A percentile compares a stretch with the other conserved stretches of the same genome.
These are phyloP conservation scores for Kodamaea laetipori DNA, from an alignment of 805 yeast species.

Conservation along the genomic window DNA sequence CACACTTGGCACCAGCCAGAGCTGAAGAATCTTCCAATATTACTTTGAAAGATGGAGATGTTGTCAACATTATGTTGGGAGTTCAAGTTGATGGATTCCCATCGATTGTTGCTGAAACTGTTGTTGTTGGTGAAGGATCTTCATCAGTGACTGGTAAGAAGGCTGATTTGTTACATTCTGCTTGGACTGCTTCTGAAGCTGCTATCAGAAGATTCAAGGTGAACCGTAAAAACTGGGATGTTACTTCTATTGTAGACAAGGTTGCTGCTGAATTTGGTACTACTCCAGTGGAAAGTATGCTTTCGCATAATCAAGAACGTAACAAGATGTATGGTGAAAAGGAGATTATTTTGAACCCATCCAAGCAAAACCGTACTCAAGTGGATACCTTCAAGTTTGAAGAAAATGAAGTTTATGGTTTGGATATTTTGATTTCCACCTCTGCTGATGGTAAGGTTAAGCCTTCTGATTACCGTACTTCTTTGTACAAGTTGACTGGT, in stretches of 20 bases:
- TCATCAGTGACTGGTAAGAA: slow-evolving; percentile 52
- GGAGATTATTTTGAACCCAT: slow-evolving; percentile 75
- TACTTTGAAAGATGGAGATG: slow-evolving; percentile 64
- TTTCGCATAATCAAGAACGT: slow-evolving; percentile 68
- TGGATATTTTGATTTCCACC: slow-evolving; percentile 68
- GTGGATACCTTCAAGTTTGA: slow-evolving; percentile 67
- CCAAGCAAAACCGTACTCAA: slow-evolving; percentile 62
- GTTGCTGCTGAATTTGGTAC: slow-evolving; percentile 62
- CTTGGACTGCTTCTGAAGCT: slow-evolving; percentile 78
- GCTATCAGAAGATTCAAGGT: slow-evolving; percentile 68
- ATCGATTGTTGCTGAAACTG: slow-evolving; percentile 66
- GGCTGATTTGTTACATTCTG: slow-evolving; percentile 71
- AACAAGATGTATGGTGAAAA: slow-evolving; percentile 72
- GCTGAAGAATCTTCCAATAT: slow-evolving; percentile 58
- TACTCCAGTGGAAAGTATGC: slow-evolving; percentile 73
- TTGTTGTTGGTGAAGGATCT: slow-evolving; percentile 56
- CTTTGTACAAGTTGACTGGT: slow-evolving; percentile 73
- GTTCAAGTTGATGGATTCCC: slow-evolving; percentile 79
- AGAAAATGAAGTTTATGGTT: slow-evolving; percentile 76
- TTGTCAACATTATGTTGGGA: slow-evolving; percentile 72
- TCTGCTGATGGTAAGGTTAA: slow-evolving; percentile 68
- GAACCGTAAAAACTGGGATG: slow-evolving; percentile 73
- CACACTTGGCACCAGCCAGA: slow-evolving; percentile 64
- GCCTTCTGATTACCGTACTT: slow-evolving; percentile 59
- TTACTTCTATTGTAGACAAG: slow-evolving; percentile 63